Evolutionary conservation across 352 stramenopile species (phyloP), one percentile per base, ranked within the genome.

Genomic region (Globisporangium okanoganense): DNA sequence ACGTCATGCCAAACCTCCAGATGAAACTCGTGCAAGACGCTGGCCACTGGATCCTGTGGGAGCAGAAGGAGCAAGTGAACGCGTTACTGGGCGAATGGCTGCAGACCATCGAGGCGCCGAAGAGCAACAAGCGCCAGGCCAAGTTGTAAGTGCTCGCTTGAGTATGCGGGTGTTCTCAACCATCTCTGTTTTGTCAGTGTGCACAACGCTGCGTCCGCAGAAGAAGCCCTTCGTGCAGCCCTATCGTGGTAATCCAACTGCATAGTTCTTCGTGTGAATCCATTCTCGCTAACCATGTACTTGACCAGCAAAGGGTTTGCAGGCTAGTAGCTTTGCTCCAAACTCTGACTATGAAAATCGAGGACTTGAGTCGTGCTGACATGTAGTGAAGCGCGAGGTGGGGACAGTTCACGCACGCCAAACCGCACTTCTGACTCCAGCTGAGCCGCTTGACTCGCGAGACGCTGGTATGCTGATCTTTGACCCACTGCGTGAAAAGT

Each of bases 61-160:
- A 47, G 27, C 58, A 64, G n/a, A 64, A 56, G 13, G 24, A 51
- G 22, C 22, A 64, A 48, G 49, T 56, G 12, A 58, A 33, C 27
- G 25, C 48, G 18, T n/a, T 64, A 1, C 24, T 64, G 58, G n/a
- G 31, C 24, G 35, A 49, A 33, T 64, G 58, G 58, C 40, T 64
- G 35, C 44, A 29, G 18, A 64, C 38, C 35, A 24, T 64, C 7
- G 48, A 61, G 13, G 29, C 16, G 24, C 48, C 18, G 16, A 14
- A 14, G 1, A 59, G 25, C 58, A 58, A 58, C 13, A 52, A 20
- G 10, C 40, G 52, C 25, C 35, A 54, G 40, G 53, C 45, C 53
- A 75, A 72, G 44, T 36, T 78, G 62, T 78, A 62, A 62, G 40
- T 45, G 20, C 10, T 24, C 25, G 14, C 35, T 13, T 16, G 13